Base-by-base conservation (phyloP, 345 rosid species). In the Salix caprea region DNA sequence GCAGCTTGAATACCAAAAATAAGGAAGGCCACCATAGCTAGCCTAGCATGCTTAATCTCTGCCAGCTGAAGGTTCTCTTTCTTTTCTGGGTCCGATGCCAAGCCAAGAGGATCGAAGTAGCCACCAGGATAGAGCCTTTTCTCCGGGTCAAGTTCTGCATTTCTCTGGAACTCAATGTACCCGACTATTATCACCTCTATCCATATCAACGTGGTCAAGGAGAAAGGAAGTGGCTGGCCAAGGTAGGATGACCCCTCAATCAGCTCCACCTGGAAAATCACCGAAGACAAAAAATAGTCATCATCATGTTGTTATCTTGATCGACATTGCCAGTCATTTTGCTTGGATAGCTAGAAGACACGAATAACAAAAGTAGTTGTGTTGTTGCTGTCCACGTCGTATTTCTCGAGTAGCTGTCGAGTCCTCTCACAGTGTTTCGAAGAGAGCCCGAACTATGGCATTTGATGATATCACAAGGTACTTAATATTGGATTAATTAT, bases 201-300 rank as follows among this genome's bases (percentile, higher is more conserved):
- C 96, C 91, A 91, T 56, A 94, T 94, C 89, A 94, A 75, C 7
- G 97, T 86, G 1, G 96, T 79, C 30, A 94, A 84, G 32, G 93
- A 91, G 88, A 92, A 94, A 0, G 94, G 97, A 34, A 94, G 85
- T 58, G 97, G 97, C 67, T 92, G 94, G 13, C 94, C 98, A 0
- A 92, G 89, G 88, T 94, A 94, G 1, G 94, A 92, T 58, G 98
- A 92, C 16, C 98, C 98, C 77, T 94, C 97, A 1, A 92, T 87
- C 6, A 94, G 86, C 86, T 94, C 98, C 44, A 92, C 97, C 97
- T 92, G 85, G 70, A 64, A 46, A 46, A 46, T 46, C 18, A 46
- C 50, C 50, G 16, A 36, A 50, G 7, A 4, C 13, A 40, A 19
- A 4, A 11, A 44, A 30, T 0, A 42, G 14, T 42, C 46, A 42